A percentile compares a stretch with the other conserved stretches of the same genome.
phyloP scores from a whole-genome alignment of 2,329 filamentous ascomycete species.

The Calonectria hawksworthii region DNA sequence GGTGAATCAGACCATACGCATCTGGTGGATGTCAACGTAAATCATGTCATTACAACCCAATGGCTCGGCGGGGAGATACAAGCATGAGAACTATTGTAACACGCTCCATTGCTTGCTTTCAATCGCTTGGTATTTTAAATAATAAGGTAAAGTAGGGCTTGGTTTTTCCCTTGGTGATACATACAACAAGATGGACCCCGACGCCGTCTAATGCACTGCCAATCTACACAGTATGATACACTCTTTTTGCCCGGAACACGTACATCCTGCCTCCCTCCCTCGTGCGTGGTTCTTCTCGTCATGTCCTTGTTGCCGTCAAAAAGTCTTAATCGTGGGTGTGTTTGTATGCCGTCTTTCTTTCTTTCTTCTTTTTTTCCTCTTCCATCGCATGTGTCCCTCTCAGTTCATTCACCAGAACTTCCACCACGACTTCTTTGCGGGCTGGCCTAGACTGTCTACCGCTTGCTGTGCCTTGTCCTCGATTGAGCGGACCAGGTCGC shows the following conservation, averaged over 20 bases:
- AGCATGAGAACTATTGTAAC: not conserved
- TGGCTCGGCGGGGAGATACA: not conserved
- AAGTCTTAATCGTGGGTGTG: conserved; percentile 1
- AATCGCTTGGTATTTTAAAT: conserved; percentile 46
- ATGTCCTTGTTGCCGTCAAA: conserved; percentile 4
- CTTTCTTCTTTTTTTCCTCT: conserved; percentile 18
- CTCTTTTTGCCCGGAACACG: conserved; percentile 35
- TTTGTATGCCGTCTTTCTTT: not conserved
- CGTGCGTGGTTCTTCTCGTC: not conserved
- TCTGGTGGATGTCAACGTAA: not conserved
- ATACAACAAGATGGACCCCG: conserved; percentile 52
- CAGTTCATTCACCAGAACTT: conserved; percentile 54
- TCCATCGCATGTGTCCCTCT: conserved; percentile 22
- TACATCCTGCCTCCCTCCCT: conserved; percentile 36
- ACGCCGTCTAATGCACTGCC: conserved; percentile 62
- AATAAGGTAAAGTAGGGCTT: conserved; percentile 48
- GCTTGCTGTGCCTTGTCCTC: conserved; percentile 60
- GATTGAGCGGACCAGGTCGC: conserved; percentile 41
- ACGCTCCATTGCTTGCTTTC: conserved; percentile 2
- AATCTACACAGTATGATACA: conserved; percentile 61
- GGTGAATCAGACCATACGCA: not conserved
- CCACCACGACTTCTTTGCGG: conserved; percentile 66
- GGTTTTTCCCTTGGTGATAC: conserved; percentile 48
- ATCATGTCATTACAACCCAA: not conserved
- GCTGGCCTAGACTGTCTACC: conserved; percentile 65